Base-by-base conservation (phyloP, 192 early-diverging fungal genomes). In the Coemansia sp. region DNA sequence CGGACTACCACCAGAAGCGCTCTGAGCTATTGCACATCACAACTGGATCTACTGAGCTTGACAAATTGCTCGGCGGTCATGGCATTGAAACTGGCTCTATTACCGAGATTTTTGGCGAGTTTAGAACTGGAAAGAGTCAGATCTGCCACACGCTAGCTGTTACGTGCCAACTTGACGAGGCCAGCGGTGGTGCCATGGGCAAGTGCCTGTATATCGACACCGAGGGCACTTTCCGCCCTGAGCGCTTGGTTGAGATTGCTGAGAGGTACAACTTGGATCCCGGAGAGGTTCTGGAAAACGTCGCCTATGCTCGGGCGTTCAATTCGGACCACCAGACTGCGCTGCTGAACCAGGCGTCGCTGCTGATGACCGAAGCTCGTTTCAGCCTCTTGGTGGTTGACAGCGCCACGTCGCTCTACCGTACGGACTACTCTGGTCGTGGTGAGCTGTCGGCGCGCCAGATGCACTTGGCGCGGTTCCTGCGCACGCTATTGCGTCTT, bases 61-160 rank as follows among this genome's bases (percentile, higher is more conserved):
- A 99, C 84, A 92, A 92, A 69, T 73, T 96, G 20, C 80, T 99
- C 3, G 96, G 95, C 38, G 95, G 94, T 67, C 78, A 75, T 16
- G 96, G 96, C 14, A 90, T 99, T 46, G 96, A 99, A 67, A 97
- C 96, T 4, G 96, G 96, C 2, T 86, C 92, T 5, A 97, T 99
- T 35, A 99, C 96, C 21, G 96, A 99, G 73, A 83, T 99, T 0
- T 99, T 97, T 90, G 96, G 96, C 33, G 96, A 99, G 79, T 99
- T 99, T 69, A 81, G 96, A 53, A 99, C 96, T 6, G 96, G 96
- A 65, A 99, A 99, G 79, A 96, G 91, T 63, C 96, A 99, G 71
- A 65, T 99, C 11, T 97, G 96, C 74, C 96, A 99, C 62, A 95
- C 91, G 26, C 77, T 99, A 36, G 94, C 96, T 5, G 95, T 99